phyloP scores from a whole-genome alignment of 2,329 filamentous ascomycete genomes.

The Lasiodiplodia theobromae region DNA sequence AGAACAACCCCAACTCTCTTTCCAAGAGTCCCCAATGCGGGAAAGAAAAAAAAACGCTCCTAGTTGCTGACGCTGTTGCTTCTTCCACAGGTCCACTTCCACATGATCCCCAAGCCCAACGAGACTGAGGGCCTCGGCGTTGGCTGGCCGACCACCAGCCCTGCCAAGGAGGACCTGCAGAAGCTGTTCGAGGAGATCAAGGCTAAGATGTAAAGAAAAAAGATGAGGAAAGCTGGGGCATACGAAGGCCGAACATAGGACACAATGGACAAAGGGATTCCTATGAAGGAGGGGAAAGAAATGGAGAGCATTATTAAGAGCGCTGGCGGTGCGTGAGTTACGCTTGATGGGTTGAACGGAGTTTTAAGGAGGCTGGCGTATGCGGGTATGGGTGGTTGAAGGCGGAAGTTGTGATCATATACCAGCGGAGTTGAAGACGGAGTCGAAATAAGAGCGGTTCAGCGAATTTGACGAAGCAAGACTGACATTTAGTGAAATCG shows the following conservation, averaged over 20 bases:
- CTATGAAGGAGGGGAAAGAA: not conserved
- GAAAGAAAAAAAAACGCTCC: not conserved
- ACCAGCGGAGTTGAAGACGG: not conserved
- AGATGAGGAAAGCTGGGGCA: not conserved
- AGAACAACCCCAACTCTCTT: no score
- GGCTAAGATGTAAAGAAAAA: slow-evolving; percentile 61
- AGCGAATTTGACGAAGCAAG: not conserved
- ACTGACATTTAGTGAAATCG: not conserved
- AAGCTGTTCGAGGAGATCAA: slow-evolving; percentile 83
- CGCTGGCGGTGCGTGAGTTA: not conserved
- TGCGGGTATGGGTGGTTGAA: not conserved
- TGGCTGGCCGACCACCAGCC: slow-evolving; percentile 76
- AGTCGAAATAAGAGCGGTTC: not conserved
- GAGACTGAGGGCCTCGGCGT: slow-evolving; percentile 79
- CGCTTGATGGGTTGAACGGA: not conserved
- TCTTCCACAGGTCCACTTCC: slow-evolving; percentile 78
- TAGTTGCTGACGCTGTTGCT: not conserved
- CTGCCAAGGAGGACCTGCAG: slow-evolving; percentile 85
- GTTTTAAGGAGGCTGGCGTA: not conserved
- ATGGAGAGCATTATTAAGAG: not conserved
- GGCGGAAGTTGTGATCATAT: not conserved
- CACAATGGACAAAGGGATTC: not conserved
- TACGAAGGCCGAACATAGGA: not conserved
- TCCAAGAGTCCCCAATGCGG: no score
- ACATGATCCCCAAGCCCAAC: slow-evolving; percentile 97